Evolutionary conservation across 352 stramenopile species (phyloP), one percentile per base, ranked within the genome.

Genomic region (Phytophthora sansomeana): DNA sequence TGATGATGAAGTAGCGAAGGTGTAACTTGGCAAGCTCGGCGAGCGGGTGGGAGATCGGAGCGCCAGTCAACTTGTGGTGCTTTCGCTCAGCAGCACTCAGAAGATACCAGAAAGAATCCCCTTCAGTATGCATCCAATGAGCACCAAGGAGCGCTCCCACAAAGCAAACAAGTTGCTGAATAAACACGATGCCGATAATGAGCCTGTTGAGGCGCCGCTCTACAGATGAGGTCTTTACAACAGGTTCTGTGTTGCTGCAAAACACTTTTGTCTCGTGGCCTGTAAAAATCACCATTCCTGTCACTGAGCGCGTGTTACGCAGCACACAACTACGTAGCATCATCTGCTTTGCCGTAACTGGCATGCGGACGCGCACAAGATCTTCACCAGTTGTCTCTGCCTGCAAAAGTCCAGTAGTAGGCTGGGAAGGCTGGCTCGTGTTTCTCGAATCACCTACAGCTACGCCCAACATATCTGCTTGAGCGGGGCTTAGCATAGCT

Each of bases 1-100:
- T 97, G 67, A 99, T 93, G 28, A 98, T 97, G 48, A 99, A 95
- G 70, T 98, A 99, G 19, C 85, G 81, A 21, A 98, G 38, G 46
- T 98, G 90, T 16, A 98, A 47, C 41, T 92, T 88, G 16, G 96
- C 41, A 14, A 92, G 60, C 41, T 94, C 86, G 59, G 73, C 62
- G 19, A 86, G 72, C 16, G 77, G 74, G 44, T 90, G 80, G 28
- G 75, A 79, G 9, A 48, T 48, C 10, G 68, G 21, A 16, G 48
- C 58, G 0, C 41, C 53, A 42, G 42, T 70, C 30, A 73, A 17
- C 24, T 24, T 49, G 32, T 65, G 44, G 11, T 67, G 58, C 8
- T 51, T 26, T 9, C 56, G 59, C 21, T 72, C 59, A 16, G 30
- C 59, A 43, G 65, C 39, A 51, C 41, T 70, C 24, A 74, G 56